Base-by-base conservation (phyloP, 345 rosid species). In the Turritis glabra region DNA sequence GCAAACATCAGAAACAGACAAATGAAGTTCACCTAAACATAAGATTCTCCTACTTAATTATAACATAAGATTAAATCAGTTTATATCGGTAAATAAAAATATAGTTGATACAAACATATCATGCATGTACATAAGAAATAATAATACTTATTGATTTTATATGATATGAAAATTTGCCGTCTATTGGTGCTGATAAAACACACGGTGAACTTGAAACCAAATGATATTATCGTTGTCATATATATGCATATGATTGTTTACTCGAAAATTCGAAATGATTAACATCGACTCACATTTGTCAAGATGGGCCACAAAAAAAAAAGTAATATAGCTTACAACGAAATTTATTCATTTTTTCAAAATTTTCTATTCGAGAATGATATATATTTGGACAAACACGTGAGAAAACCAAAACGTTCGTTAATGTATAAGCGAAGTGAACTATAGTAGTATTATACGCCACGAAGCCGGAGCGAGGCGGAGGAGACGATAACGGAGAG, bases 1-100 rank as follows among this genome's bases (percentile, higher is more conserved):
- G 71, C 60, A 51, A 62, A 71, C 51, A 61, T 15, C 65, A 76
- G 80, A 77, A 70, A 64, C 72, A 71, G 76, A 77, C 80, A 77
- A 77, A 56, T 56, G 27, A 77, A 56, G 14, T 47, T 72, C 67
- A 77, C 76, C 80, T 63, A 77, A 54, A 69, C 44, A 44, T 54
- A 54, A 38, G 67, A 71, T 77, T 70, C 67, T 71, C 67, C 37
- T 76, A 25, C 9, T 11, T 44, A n/a, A n/a, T n/a, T n/a, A n/a
- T 44, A 35, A n/a, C 14, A 52, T 38, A 32, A 43, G n/a, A 30
- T 9, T 48, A 44, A 8, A 46, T 47, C 7, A n/a, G 4, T 33
- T 15, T 58, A 30, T 21, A 43, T 27, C 19, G 29, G 29, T 29
- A 22, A 32, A 32, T 58, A 21, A 2, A 35, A 1, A 15, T 35